phyloP scores from a whole-genome alignment of 176 grass and related monocot genomes.

The Musa schizocarpa region DNA sequence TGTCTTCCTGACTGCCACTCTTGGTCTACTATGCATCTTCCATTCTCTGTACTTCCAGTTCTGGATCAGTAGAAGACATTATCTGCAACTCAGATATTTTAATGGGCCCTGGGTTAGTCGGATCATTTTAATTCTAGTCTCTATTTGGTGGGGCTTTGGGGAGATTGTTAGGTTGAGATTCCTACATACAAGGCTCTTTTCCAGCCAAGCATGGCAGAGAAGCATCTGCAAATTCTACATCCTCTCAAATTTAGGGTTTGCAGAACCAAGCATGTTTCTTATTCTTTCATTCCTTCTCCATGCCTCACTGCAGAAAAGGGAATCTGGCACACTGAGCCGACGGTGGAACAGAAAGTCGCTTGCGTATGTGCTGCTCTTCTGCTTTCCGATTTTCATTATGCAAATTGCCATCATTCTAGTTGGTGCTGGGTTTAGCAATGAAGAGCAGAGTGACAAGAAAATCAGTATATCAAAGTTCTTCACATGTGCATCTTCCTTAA shows the following conservation, averaged over 20 bases:
- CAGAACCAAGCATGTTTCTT: slow-evolving; percentile 83
- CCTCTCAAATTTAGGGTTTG: slow-evolving; percentile 84
- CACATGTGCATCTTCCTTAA: slow-evolving; percentile 29
- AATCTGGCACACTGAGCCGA: slow-evolving; percentile 49
- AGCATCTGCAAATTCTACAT: slow-evolving; percentile 73
- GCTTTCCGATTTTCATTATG: slow-evolving; percentile 52
- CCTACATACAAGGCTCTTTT: slow-evolving; percentile 41
- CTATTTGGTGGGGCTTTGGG: slow-evolving; percentile 75
- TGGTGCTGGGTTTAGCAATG: slow-evolving; percentile 32
- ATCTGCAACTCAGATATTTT: slow-evolving; percentile 69
- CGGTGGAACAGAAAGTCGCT: slow-evolving; percentile 76
- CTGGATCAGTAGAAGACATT: slow-evolving; percentile 43
- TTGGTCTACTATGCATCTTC: slow-evolving; percentile 66
- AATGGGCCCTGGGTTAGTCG: slow-evolving; percentile 69
- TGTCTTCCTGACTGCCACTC: slow-evolving; percentile 40
- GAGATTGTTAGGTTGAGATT: slow-evolving; percentile 63
- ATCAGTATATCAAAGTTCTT: slow-evolving; percentile 37
- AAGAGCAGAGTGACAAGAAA: slow-evolving; percentile 7
- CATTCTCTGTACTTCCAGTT: slow-evolving; percentile 65
- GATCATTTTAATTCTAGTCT: slow-evolving; percentile 48
- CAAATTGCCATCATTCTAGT: slow-evolving; percentile 53
- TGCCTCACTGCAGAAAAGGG: slow-evolving; percentile 72
- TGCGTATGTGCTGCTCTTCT: slow-evolving; percentile 40
- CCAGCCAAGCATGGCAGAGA: slow-evolving; percentile 37
- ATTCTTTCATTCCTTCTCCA: slow-evolving; percentile 73